These are phyloP conservation scores for Kwoniella shandongensis DNA, from an alignment of 768 basidiomycete species.

Conservation along the genomic window DNA sequence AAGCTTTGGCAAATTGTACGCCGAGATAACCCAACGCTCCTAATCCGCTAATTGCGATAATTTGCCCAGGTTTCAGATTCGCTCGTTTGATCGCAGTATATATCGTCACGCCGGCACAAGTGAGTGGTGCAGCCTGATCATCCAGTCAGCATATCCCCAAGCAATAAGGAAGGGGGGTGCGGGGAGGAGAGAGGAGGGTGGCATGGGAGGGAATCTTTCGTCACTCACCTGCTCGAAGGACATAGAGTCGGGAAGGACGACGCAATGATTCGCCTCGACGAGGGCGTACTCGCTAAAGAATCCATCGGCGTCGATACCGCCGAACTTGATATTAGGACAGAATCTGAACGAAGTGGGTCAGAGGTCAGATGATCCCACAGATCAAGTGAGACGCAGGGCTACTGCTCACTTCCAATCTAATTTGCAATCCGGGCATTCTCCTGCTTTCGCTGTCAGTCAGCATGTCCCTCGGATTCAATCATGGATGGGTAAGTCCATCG, in stretches of 20 bases:
- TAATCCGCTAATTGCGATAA: slow-evolving; percentile 30
- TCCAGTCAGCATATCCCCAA: neutral
- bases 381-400: neutral
- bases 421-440: slow-evolving; percentile 17
- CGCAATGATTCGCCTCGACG: slow-evolving; percentile 17
- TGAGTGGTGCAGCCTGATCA: slow-evolving; percentile 29
- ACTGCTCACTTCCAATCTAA: slow-evolving; percentile 16
- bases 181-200: too few species aligned
- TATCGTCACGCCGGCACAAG: slow-evolving; percentile 31
- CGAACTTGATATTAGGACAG: slow-evolving; percentile 15
- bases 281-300: slow-evolving; percentile 21
- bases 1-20: slow-evolving; percentile 27
- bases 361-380: neutral
- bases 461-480: neutral
- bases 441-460: slow-evolving; percentile 1
- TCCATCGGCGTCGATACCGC: slow-evolving; percentile 20
- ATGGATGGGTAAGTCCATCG: neutral
- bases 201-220: too few species aligned
- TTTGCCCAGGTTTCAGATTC: slow-evolving; percentile 21
- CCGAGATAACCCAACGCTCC: slow-evolving; percentile 32
- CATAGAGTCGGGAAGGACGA: slow-evolving; percentile 11
- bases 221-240: slow-evolving; percentile 19
- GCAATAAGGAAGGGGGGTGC: too few species aligned
- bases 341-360: neutral
- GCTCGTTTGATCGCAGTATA: slow-evolving; percentile 26